Evolutionary conservation across 2,329 filamentous ascomycete species (phyloP), one percentile per base, ranked within the genome.

Genomic region (Hymenoscyphus occultus): DNA sequence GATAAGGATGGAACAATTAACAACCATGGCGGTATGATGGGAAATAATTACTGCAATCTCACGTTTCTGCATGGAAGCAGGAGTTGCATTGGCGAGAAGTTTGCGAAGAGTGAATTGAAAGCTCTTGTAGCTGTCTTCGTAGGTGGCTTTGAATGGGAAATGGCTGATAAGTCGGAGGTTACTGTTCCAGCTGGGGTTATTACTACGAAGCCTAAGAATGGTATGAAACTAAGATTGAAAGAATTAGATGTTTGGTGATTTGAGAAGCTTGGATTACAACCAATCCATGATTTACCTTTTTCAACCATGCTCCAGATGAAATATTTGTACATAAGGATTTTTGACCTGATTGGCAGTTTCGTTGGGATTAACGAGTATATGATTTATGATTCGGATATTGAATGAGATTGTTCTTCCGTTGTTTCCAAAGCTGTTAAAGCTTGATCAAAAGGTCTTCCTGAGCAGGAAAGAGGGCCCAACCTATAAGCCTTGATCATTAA

Each of bases 41-140:
- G 84, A 5, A 61, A 61, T 70, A 95, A 94, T 77, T 96, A 89
- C 74, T 84, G 88, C 0, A 89, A 90, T 72, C 75, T 94, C 78
- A 93, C 91, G 0, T 97, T 97, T 78, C 76, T 96, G 64, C 92
- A 96, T 74, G 93, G 93, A 0, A 91, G 92, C 5, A 81, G 92
- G 60, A 91, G 89, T 74, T 96, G 93, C 74, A 96, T 96, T 71
- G 93, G 93, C 0, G 84, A 88, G 77, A 83, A 82, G 2, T 96
- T 97, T 77, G 90, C 93, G 0, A 89, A 86, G 74, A 86, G 88
- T 0, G 93, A 97, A 80, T 90, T 96, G 76, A 92, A 91, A 16
- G 93, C 89, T 73, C 78, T 97, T 67, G 74, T 97, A 59, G 71
- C 70, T n/a, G 70, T 69, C 1, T 69, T 71, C 48, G 63, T 56